Base-by-base conservation (phyloP, 371 early-diverging fungal genomes). In the Synchytrium microbalum region DNA sequence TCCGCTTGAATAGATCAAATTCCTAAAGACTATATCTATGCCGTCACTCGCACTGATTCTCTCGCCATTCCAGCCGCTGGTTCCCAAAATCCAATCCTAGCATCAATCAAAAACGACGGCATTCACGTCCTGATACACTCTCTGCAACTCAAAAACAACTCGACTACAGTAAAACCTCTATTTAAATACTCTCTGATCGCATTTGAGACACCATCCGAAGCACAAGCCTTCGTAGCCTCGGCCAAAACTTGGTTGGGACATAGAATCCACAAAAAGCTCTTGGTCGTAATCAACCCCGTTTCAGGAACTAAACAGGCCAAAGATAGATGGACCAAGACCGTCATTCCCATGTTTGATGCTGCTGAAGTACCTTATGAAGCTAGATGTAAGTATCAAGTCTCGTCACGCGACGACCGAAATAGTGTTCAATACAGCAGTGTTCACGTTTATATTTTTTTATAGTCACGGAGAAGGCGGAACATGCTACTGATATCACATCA, bases 251-350 rank as follows among this genome's bases (percentile, higher is more conserved):
- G 46, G 46, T 38, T 38, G 46, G 19, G 19, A 10, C 46, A 38
- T 38, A 5, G 10, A 38, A 19, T 38, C 46, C 19, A 38, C 19
- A 67, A 65, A 53, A 71, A 69, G 32, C 59, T 79, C 14, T 61
- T 75, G 46, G 57, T 76, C 38, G 26, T 91, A 5, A 74, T 89
- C 24, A 91, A 91, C 65, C 92, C 92, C 0, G 84, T 84, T 69
- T 82, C 88, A 58, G 92, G 92, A 5, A 84, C 84, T 55, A 85
- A 85, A 31, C 78, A 82, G 38, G 88, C 89, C 10, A 69, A 67
- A 24, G 71, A 74, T 25, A 79, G 83, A 25, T 89, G 80, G 72
- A 69, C 83, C 32, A 64, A 69, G n/a, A 67, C 79, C 61, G 83
- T 88, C 1, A 66, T 72, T 38, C 89, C 90, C 0, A 72, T 91